These are phyloP conservation scores for Taphrina pruni DNA, from an alignment of 1,139 yeast species.

Conservation along the genomic window DNA sequence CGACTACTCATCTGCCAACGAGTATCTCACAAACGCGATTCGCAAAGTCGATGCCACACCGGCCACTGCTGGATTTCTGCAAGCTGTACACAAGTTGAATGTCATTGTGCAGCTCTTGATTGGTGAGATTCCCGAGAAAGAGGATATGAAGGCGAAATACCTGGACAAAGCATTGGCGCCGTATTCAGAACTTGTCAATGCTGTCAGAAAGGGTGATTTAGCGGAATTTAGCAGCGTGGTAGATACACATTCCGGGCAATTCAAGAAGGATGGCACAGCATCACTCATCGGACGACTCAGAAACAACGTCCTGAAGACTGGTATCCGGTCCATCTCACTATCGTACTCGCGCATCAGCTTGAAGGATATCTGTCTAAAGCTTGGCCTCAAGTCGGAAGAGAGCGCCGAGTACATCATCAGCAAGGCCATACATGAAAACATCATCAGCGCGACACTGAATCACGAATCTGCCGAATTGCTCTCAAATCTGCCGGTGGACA, in stretches of 20 bases:
- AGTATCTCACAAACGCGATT: conserved; percentile 86
- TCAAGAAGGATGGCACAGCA: conserved; percentile 79
- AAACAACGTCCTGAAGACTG: conserved; percentile 97
- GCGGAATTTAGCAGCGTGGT: conserved; percentile 78
- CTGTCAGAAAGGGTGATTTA: conserved; percentile 91
- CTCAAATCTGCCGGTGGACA: conserved; percentile 81
- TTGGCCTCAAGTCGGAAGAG: conserved; percentile 91
- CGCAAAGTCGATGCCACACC: conserved; percentile 96
- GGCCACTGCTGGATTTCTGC: conserved; percentile 83
- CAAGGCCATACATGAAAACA: conserved; percentile 96
- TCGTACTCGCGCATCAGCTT: conserved; percentile 90
- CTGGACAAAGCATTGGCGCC: conserved; percentile 71
- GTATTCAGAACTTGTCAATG: conserved; percentile 84
- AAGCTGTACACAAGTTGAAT: conserved; percentile 85
- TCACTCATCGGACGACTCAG: conserved; percentile 87
- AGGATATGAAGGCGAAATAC: conserved; percentile 70
- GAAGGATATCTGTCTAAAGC: conserved; percentile 86
- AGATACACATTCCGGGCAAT: conserved; percentile 64
- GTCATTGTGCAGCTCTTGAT: conserved; percentile 88
- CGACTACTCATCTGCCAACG: conserved; percentile 89
- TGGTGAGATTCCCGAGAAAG: conserved; percentile 96
- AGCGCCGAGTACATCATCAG: conserved; percentile 96
- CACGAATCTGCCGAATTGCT: conserved; percentile 93
- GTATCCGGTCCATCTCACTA: conserved; percentile 89
- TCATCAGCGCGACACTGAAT: conserved; percentile 91